Conservation (phyloP, 768 basidiomycete species). For the Tylopilus sp. region DNA sequence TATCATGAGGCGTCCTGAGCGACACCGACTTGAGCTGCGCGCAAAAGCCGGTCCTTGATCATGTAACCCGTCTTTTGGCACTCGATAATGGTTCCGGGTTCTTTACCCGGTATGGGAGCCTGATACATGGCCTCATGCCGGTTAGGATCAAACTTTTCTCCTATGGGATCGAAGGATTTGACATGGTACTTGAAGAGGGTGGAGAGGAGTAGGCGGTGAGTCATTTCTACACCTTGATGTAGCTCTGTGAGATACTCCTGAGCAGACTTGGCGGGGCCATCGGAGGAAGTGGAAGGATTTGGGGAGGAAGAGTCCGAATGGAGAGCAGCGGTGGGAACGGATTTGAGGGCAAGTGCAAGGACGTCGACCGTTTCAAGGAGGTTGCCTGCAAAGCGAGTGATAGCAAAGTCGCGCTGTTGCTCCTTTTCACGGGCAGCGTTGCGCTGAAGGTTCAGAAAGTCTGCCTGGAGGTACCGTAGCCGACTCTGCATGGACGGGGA, state of each 20-base stretch:
- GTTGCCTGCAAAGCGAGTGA: conserved; percentile 87
- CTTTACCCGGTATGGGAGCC: conserved; percentile 84
- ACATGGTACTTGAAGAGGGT: conserved; percentile 91
- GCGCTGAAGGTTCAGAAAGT: conserved; percentile 92
- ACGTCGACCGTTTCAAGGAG: conserved; percentile 90
- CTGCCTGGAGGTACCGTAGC: conserved; percentile 88
- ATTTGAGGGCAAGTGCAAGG: conserved; percentile 77
- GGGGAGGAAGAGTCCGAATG: conserved; percentile 25
- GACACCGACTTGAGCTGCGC: conserved; percentile 96
- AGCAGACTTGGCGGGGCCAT: conserved; percentile 46
- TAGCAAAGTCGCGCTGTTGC: conserved; percentile 91
- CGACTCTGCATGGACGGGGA: conserved; percentile 56
- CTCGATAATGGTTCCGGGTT: conserved; percentile 86
- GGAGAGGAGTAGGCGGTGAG: conserved; percentile 83
- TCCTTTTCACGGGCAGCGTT: conserved; percentile 89
- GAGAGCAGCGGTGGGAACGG: conserved; percentile 57
- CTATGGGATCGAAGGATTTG: conserved; percentile 87
- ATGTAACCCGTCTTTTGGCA: conserved; percentile 89
- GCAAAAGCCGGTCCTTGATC: conserved; percentile 90
- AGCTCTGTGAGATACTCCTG: conserved; percentile 64
- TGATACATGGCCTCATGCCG: conserved; percentile 94
- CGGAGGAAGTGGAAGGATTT: too few relatives aligned
- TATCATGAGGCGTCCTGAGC: conserved; percentile 60
- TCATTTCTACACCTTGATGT: conserved; percentile 86
- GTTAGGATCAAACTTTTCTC: conserved; percentile 94